These are phyloP conservation scores for Sphenostylis stenocarpa DNA, from an alignment of 306 rosid species.

Conservation along the genomic window DNA sequence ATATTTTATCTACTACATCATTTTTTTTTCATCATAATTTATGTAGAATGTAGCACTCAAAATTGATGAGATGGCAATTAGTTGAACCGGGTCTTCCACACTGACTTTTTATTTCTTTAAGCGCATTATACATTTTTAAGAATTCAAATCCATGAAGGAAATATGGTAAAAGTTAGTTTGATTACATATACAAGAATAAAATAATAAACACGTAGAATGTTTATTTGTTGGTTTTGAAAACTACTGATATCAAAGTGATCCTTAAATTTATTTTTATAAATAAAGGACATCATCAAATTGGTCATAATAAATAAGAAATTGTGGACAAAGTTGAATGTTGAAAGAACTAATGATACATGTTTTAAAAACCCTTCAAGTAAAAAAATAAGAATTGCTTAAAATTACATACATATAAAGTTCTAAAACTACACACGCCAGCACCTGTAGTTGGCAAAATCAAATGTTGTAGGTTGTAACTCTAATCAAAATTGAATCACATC, in stretches of 20 bases:
- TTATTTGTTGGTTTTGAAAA: neutral
- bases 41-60: too few species aligned
- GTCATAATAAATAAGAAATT: neutral
- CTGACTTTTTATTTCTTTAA: neutral
- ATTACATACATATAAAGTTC: neutral
- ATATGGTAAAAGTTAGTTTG: neutral
- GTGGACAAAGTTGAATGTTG: neutral
- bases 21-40: too few species aligned
- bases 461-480: neutral
- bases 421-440: neutral
- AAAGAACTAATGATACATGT: neutral
- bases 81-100: too few species aligned
- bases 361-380: too few species aligned
- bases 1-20: too few species aligned
- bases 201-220: neutral
- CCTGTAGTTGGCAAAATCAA: slow-evolving; percentile 12
- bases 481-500: slow-evolving; percentile 27
- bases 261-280: neutral
- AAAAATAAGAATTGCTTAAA: neutral
- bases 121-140: neutral
- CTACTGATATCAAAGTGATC: neutral
- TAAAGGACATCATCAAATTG: neutral
- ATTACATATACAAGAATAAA: neutral
- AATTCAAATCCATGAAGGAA: neutral
- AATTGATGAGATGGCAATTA: too few species aligned